These are phyloP conservation scores for Phragmites australis DNA, from an alignment of 176 grass and related monocot species.

Conservation along the genomic window DNA sequence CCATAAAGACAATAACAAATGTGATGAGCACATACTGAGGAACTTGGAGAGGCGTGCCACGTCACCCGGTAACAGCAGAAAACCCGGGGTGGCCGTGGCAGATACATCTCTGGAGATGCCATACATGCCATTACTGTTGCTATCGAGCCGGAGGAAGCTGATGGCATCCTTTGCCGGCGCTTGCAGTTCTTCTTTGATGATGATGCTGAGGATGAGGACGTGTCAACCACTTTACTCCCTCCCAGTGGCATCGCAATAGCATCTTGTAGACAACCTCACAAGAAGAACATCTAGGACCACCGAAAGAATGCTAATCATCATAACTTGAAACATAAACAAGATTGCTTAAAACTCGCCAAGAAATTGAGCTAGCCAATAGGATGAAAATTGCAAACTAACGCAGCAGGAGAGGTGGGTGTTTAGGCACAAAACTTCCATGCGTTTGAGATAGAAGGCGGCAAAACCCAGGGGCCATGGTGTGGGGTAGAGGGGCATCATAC, in stretches of 20 bases:
- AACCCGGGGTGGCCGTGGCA: constrained; percentile 16
- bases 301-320: background rate
- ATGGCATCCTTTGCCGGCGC: constrained; percentile 27
- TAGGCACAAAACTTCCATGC: too few species aligned
- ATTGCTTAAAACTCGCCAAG: background rate
- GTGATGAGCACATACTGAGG: constrained; percentile 35
- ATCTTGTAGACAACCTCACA: background rate
- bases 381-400: background rate
- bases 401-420: too few species aligned
- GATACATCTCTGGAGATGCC: constrained; percentile 54
- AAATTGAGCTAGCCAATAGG: background rate
- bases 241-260: background rate
- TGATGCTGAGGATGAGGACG: background rate
- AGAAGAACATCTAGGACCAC: background rate
- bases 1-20: background rate
- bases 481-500: background rate
- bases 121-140: background rate
- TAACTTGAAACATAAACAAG: background rate
- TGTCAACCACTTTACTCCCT: background rate
- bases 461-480: background rate
- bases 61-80: constrained; percentile 32
- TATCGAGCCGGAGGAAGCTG: background rate
- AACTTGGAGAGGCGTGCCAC: constrained; percentile 34
- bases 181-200: background rate
- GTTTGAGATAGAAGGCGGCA: background rate